Evolutionary conservation across 345 rosid genomes (phyloP).

Genomic region (rapeseed (Brassica napus)): Da-Ae NC_063451.1:20756001-20756500

Average conservation of each 20-base stretch:
- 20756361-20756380: constrained; percentile 28
- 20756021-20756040: constrained; percentile 54
- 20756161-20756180: constrained; percentile 78
- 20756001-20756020: constrained; percentile 96
- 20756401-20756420: constrained; percentile 42
- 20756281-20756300: constrained; percentile 92
- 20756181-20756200: constrained; percentile 79
- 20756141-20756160: constrained; percentile 2
- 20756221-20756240: constrained; percentile 68
- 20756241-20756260: constrained; percentile 84
- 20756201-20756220: constrained; percentile 98
- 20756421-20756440: constrained; percentile 92
- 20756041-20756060: constrained; percentile 36
- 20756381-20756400: constrained; percentile 10
- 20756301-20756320: constrained; percentile 79
- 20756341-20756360: constrained; percentile 21
- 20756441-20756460: constrained; percentile 83
- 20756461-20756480: constrained; percentile 79
- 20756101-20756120: constrained; percentile 12
- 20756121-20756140: constrained; percentile 1
- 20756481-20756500: constrained; percentile 44
- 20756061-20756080: constrained; percentile 17
- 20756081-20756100: constrained; percentile 15
- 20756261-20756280: constrained; percentile 82
- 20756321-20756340: constrained; percentile 68